Base-by-base conservation (phyloP, 345 rosid genomes). In the Gossypium arboreum region DNA sequence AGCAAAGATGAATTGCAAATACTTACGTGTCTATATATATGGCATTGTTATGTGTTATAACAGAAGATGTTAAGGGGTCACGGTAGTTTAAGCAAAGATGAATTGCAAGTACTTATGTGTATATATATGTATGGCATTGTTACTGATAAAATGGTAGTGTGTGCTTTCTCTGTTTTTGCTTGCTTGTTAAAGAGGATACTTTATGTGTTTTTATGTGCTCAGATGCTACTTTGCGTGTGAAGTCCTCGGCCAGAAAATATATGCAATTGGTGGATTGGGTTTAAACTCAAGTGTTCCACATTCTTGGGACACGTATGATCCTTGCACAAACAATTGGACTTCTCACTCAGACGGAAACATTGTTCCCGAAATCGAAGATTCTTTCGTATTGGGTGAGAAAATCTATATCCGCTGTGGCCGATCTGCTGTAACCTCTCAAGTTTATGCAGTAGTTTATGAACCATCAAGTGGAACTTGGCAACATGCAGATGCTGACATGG, bases 171-270 rank as follows among this genome's bases (percentile, higher is more conserved):
- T 39, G 11, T 34, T 29, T 51, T 71, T 34, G 16, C 60, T 50
- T 61, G 18, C 51, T 9, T 70, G 15, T 6, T 34, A 54, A 48
- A 4, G 6, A 48, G 16, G 4, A 41, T 45, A 4, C 43, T 57
- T 18, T 27, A 13, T 16, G 64, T 68, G 39, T 62, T 74, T 67
- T 51, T 61, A 43, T 44, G 44, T 47, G 39, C 85, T 80, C 84
- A 93, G 98, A 88, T 91, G 93, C 80, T 87, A 81, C 83, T 93
- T 90, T 77, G 92, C 91, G 22, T 93, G 88, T 78, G 87, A 88
- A 85, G 88, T 84, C 64, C 52, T 89, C 68, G 80, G 85, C 75
- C 88, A 86, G 41, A 86, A 88, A 73, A 83, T 93, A 3, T 84
- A 84, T 70, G 88, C 92, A 9, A 86, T 93, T 80, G 98, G 98